Evolutionary conservation across 1,139 yeast genomes (phyloP), one percentile per base, ranked within the genome.

Genomic region (Pichia sp.): DNA sequence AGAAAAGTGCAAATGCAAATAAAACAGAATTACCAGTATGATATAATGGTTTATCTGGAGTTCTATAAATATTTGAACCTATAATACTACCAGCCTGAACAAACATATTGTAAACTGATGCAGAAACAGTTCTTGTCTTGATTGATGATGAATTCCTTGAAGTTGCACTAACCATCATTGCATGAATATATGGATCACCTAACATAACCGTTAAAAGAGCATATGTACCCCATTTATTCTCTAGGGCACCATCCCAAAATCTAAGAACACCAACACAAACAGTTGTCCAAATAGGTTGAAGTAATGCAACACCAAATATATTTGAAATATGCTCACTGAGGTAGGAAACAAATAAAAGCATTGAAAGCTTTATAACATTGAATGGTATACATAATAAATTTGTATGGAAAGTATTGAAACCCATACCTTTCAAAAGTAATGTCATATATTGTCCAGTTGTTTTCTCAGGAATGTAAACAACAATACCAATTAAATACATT

Each of bases 141-240:
- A 80, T 78, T 23, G 79, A 67, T 48, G 76, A 75, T 10, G 84
- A 68, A 51, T 79, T 79, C 40, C 74, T 61, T 1, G 84, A 76
- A 38, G 73, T 69, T 79, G 84, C 76, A 4, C 77, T 63, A 34
- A 77, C 79, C 49, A 71, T 63, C 41, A 78, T 65, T 2, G 83
- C 78, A 56, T 76, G 74, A 23, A 68, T 64, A 44, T 74, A 76
- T 1, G 75, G 74, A 30, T 42, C 44, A n/a, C 77, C 78, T 21
- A 74, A 55, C 1, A 70, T 52, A 32, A 77, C 49, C 1, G 79
- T 69, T 33, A 68, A 62, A 20, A 76, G 49, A 1, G 61, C 68
- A 61, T 72, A 79, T 1, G 79, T 70, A 3, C 71, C 73, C 81
- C 82, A 75, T 11, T 63, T 57, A 33, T 66, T 52, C 3, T 58